phyloP scores from a whole-genome alignment of 1,284 basidiomycete species.

The Exobasidium cylindrosporum region DNA sequence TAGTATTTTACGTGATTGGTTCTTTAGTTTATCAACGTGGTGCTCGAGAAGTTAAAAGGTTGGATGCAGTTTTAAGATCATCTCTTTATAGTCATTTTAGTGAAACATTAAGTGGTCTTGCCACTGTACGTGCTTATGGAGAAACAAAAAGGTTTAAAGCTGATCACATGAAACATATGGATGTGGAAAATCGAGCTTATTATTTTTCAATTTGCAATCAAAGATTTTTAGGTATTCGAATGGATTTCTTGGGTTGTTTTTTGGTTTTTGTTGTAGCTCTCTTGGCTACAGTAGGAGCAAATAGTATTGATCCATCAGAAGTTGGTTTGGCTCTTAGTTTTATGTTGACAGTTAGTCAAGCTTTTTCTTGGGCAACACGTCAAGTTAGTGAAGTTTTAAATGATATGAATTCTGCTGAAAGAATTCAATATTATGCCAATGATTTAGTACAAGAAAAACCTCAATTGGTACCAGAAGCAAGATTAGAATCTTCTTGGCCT shows the following conservation, averaged over 20 bases:
- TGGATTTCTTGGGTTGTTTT: slow-evolving; percentile 57
- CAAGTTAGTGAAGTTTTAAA: slow-evolving; percentile 57
- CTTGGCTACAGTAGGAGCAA: slow-evolving; percentile 33
- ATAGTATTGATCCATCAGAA: slow-evolving; percentile 18
- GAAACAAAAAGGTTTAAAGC: slow-evolving; percentile 59
- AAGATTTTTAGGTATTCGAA: slow-evolving; percentile 76
- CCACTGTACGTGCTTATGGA: slow-evolving; percentile 79
- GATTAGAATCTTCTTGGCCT: slow-evolving; percentile 51
- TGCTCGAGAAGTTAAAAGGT: slow-evolving; percentile 80
- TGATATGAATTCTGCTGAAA: slow-evolving; percentile 54
- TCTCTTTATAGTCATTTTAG: slow-evolving; percentile 79
- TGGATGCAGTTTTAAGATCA: slow-evolving; percentile 68
- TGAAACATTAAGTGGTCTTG: slow-evolving; percentile 78
- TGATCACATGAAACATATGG: slow-evolving; percentile 65
- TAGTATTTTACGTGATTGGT: slow-evolving; percentile 46
- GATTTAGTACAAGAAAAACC: slow-evolving; percentile 50
- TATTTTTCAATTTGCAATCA: slow-evolving; percentile 77
- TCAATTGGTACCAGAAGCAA: slow-evolving; percentile 35
- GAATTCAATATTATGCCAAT: slow-evolving; percentile 51
- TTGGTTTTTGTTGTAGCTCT: slow-evolving; percentile 49
- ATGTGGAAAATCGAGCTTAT: slow-evolving; percentile 86
- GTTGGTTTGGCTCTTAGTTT: slow-evolving; percentile 50
- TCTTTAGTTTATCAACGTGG: slow-evolving; percentile 81
- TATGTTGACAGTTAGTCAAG: slow-evolving; percentile 47
- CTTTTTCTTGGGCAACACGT: slow-evolving; percentile 51